Evolutionary conservation across 1,139 yeast genomes (phyloP).

Genomic region (Geotrichum europaeum): DNA sequence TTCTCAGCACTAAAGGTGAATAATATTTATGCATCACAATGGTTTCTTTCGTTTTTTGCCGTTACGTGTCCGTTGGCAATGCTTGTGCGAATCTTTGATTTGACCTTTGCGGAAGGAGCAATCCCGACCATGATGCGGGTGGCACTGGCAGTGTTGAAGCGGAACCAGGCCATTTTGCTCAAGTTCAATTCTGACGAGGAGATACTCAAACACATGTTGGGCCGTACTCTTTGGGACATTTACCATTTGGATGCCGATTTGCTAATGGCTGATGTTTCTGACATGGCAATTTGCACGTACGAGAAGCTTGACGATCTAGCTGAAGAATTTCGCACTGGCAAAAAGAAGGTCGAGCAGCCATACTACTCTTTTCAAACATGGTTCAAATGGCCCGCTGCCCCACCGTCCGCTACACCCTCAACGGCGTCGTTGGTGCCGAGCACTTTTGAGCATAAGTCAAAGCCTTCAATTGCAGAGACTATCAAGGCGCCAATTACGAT

Average conservation of each 20-base stretch:
- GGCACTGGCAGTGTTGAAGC: constrained; percentile 49
- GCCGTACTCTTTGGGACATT: constrained; percentile 46
- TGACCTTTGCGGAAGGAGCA: constrained; percentile 58
- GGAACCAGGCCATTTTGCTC: constrained; percentile 49
- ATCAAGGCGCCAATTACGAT: background rate
- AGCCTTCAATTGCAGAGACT: constrained; percentile 9
- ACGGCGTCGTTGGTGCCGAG: background rate
- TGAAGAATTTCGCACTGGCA: constrained; percentile 19
- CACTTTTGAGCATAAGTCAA: background rate
- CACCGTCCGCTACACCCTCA: constrained; percentile 3
- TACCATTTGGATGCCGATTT: constrained; percentile 44
- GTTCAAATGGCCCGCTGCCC: constrained; percentile 10
- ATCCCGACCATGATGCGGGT: constrained; percentile 56
- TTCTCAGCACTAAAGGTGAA: constrained; percentile 36
- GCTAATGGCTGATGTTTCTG: constrained; percentile 44
- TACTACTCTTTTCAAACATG: background rate
- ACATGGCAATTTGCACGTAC: constrained; percentile 27
- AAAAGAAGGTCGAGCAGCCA: constrained; percentile 2
- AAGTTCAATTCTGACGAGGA: constrained; percentile 54
- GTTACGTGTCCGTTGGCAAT: constrained; percentile 53
- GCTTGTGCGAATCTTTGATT: constrained; percentile 50
- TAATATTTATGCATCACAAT: constrained; percentile 43
- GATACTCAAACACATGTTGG: constrained; percentile 54
- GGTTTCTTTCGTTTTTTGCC: constrained; percentile 64
- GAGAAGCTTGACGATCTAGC: constrained; percentile 28